Evolutionary conservation across 768 basidiomycete genomes (phyloP).

Genomic region (Pulveroboletus sp.): DNA sequence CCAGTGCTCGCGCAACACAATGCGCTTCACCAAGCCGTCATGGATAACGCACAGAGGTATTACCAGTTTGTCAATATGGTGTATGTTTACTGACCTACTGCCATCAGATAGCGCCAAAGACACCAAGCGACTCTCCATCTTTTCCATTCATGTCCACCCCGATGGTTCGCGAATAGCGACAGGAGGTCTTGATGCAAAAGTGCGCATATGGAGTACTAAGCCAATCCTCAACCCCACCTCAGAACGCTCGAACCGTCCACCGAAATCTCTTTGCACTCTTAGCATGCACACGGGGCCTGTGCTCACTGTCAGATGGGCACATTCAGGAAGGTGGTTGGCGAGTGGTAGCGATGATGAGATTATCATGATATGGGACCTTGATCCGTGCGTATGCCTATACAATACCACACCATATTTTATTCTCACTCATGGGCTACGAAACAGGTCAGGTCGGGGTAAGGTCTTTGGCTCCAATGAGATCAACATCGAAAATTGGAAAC

Average conservation of each 20-base stretch:
- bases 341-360: constrained; percentile 96
- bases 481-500: constrained; percentile 97
- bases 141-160: constrained; percentile 90
- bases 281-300: constrained; percentile 94
- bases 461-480: constrained; percentile 94
- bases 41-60: constrained; percentile 80
- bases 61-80: neutral
- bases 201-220: constrained; percentile 96
- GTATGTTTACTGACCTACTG: neutral
- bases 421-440: constrained; percentile 4
- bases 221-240: constrained; percentile 80
- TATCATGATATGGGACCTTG: constrained; percentile 95
- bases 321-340: constrained; percentile 90
- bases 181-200: constrained; percentile 91
- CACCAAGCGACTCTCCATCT: constrained; percentile 75
- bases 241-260: constrained; percentile 63
- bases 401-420: neutral
- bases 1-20: constrained; percentile 24
- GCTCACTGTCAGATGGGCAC: constrained; percentile 86
- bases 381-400: constrained; percentile 60
- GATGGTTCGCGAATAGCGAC: constrained; percentile 97
- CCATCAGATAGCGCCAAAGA: constrained; percentile 42
- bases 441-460: constrained; percentile 73
- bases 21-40: constrained; percentile 86
- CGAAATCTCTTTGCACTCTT: constrained; percentile 85